A percentile compares a stretch with the other conserved stretches of the same genome.
Conservation (phyloP, 371 early-diverging fungal genomes). For the Mucor lusitanicus region DNA sequence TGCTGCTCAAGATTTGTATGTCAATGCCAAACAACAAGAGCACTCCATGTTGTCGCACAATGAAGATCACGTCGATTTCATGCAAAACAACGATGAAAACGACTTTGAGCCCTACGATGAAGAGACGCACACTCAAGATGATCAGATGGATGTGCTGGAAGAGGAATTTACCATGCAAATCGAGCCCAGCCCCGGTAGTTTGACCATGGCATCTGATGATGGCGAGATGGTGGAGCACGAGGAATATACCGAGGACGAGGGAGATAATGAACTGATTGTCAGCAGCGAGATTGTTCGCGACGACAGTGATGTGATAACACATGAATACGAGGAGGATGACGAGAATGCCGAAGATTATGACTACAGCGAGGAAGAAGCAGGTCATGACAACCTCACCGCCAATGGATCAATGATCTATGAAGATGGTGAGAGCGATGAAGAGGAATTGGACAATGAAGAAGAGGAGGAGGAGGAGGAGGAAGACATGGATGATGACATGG, state of each 20-base stretch:
- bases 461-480: not conserved
- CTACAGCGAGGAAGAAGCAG: not conserved
- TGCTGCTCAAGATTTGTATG: slow-evolving; percentile 60
- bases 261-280: not conserved
- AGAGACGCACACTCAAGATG: not conserved
- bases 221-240: not conserved
- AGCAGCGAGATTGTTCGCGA: not conserved
- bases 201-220: not conserved
- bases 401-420: no score
- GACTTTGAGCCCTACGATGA: not conserved
- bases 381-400: not conserved
- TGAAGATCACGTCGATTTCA: not conserved
- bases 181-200: not conserved
- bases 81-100: not conserved
- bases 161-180: not conserved
- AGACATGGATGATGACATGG: no score
- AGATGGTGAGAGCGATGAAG: no score
- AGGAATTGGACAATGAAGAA: not conserved
- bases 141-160: not conserved
- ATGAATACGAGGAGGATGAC: not conserved
- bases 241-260: not conserved
- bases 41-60: not conserved
- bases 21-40: not conserved
- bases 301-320: not conserved
- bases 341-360: not conserved